A percentile compares a stretch with the other conserved stretches of the same genome.
phyloP scores from a whole-genome alignment of 306 rosid species.

The Luffa aegyptiaca region DNA sequence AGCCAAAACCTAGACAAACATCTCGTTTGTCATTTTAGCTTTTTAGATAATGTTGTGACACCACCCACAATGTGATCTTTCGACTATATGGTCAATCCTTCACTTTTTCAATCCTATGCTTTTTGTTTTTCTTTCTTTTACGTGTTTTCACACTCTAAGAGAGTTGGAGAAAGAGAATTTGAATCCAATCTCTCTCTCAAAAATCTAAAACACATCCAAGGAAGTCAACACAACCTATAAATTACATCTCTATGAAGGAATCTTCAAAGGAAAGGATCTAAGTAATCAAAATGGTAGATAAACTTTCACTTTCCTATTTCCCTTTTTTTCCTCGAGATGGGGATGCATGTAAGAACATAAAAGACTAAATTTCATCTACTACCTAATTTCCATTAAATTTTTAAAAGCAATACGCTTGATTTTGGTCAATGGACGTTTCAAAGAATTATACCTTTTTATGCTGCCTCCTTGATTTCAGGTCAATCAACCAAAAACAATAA shows the following conservation, averaged over 20 bases:
- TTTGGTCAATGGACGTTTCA: neutral
- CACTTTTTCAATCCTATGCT: neutral
- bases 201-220: neutral
- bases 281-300: neutral
- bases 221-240: neutral
- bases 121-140: neutral
- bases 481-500: too few relatives aligned
- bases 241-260: neutral
- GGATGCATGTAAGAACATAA: neutral
- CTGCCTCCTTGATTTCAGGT: neutral
- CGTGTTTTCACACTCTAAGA: neutral
- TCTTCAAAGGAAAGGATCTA: neutral
- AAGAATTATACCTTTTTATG: too few relatives aligned
- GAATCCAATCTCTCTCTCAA: neutral
- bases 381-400: neutral
- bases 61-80: neutral
- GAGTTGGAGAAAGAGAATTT: neutral
- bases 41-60: neutral
- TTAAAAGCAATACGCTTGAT: neutral
- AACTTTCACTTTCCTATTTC: neutral
- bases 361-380: neutral
- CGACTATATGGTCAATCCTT: neutral
- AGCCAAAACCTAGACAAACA: neutral
- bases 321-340: neutral
- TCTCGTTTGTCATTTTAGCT: neutral